Percentiles rank a stretch among this genome's conserved stretches.
Evolutionary conservation across 306 rosid genomes (phyloP).

Genomic region (Casuarina cunninghamiana): DNA sequence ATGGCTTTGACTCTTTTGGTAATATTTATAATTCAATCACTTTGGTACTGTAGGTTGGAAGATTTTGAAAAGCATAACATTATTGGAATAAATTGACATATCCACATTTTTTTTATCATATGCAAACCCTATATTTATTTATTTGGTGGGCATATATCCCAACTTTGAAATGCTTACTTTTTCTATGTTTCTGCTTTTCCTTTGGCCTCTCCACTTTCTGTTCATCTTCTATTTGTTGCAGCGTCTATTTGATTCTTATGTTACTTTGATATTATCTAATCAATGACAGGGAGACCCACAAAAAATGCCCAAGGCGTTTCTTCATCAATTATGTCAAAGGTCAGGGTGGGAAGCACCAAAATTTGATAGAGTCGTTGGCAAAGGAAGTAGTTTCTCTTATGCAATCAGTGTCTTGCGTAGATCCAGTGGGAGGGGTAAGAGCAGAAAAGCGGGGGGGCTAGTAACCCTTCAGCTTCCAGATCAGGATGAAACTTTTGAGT

Average conservation of each 20-base stretch:
- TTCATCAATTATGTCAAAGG: conserved; percentile 92
- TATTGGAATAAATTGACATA: neutral
- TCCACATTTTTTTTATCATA: neutral
- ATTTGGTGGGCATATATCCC: neutral
- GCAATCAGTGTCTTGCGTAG: conserved; percentile 73
- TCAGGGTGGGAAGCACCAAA: conserved; percentile 99
- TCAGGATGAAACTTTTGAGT: conserved; percentile 58
- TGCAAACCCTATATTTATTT: neutral
- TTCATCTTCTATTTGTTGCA: conserved; percentile 17
- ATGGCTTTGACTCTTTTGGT: neutral
- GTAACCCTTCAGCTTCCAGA: conserved; percentile 86
- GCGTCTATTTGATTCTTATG: conserved; percentile 16
- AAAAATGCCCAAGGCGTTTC: conserved; percentile 92
- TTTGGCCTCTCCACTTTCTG: conserved; percentile 4
- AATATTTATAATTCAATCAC: conserved; percentile 4
- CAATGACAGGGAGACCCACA: conserved; percentile 71
- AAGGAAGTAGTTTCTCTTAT: conserved; percentile 63
- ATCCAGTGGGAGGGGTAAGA: conserved; percentile 96
- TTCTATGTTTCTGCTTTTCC: neutral
- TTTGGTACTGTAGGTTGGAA: conserved; percentile 1
- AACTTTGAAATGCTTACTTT: neutral
- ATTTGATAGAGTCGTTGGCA: conserved; percentile 63
- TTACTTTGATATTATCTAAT: conserved; percentile 18
- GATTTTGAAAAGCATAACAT: neutral
- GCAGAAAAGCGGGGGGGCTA: conserved; percentile 88